A percentile compares a stretch with the other conserved stretches of the same genome.
These are phyloP conservation scores for Teratosphaeria zuluensis DNA, from an alignment of 2,329 filamentous ascomycete genomes.

Conservation along the genomic window DNA sequence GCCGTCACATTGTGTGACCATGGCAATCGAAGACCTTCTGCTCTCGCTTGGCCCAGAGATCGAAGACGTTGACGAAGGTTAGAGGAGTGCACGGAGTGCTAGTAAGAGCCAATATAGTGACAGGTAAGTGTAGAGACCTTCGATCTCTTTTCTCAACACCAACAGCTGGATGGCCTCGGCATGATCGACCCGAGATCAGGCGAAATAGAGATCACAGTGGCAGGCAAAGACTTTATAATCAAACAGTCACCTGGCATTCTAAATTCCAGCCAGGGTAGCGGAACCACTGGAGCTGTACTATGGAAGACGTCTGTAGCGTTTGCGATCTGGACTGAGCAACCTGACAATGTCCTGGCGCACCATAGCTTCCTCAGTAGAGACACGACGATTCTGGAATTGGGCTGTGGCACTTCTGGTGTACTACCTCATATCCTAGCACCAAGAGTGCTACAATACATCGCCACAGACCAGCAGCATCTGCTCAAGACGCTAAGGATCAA, in stretches of 20 bases:
- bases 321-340: constrained; percentile 64
- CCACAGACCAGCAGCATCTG: constrained; percentile 85
- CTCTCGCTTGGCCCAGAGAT: constrained; percentile 1
- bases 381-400: constrained; percentile 67
- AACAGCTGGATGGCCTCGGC: constrained; percentile 69
- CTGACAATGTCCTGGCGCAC: constrained; percentile 54
- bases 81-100: background rate
- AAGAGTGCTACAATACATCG: constrained; percentile 55
- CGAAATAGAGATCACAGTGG: constrained; percentile 46
- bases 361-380: constrained; percentile 42
- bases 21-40: background rate
- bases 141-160: constrained; percentile 64
- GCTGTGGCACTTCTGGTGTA: constrained; percentile 77
- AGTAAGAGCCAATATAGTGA: background rate
- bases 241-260: constrained; percentile 77
- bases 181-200: constrained; percentile 67
- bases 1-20: background rate
- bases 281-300: constrained; percentile 69
- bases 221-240: constrained; percentile 61
- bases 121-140: constrained; percentile 61
- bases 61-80: constrained; percentile 8
- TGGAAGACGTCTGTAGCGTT: constrained; percentile 86
- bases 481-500: constrained; percentile 68
- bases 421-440: constrained; percentile 60
- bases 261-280: constrained; percentile 61